Base-by-base conservation (phyloP, 2,329 filamentous ascomycete species). In the Aspergillus ruber region DNA sequence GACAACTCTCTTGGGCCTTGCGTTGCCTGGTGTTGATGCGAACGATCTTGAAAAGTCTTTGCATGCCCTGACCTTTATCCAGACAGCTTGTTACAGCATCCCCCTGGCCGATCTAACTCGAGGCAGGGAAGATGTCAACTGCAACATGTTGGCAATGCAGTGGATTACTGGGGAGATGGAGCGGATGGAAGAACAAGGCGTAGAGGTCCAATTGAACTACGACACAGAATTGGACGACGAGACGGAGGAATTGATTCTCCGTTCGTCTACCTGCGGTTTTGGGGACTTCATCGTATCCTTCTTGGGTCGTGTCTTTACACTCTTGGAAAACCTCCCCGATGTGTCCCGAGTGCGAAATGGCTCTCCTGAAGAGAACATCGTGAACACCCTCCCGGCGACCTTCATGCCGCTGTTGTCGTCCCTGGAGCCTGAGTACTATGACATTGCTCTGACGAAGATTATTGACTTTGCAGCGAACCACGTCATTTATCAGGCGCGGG, bases 21-120 rank as follows among this genome's bases (percentile, higher is more conserved):
- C 91, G 4, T 75, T 98, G 27, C 94, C 94, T 0, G 94, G 93
- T 18, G 95, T 98, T 49, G 94, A 98, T 69, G 90, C 94, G 54
- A 98, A 98, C 64, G 93, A 98, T 69, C 74, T 98, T 21, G 90
- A 93, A 64, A 98, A 98, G 76, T 97, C 93, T 0, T 81, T 95
- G 58, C 88, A 95, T 67, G 94, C 93, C 0, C 76, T 98, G 49
- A 88, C 90, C 56, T 96, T 96, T 65, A 93, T 98, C 48, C 91
- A 97, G 68, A 87, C 88, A 49, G 88, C 97, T 10, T 91, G 90
- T 50, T 97, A 96, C 73, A 95, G 91, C 60, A 94, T 98, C 45
- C 94, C 93, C 0, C 88, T 98, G 62, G 83, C 87, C 49, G 86
- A 94, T 50, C 73, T 98, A 44, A 85, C 86, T 6, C 79, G 83